These are phyloP conservation scores for Ulota crispa DNA, from an alignment of 225 moss, liverwort and hornwort species.

Conservation along the genomic window DNA sequence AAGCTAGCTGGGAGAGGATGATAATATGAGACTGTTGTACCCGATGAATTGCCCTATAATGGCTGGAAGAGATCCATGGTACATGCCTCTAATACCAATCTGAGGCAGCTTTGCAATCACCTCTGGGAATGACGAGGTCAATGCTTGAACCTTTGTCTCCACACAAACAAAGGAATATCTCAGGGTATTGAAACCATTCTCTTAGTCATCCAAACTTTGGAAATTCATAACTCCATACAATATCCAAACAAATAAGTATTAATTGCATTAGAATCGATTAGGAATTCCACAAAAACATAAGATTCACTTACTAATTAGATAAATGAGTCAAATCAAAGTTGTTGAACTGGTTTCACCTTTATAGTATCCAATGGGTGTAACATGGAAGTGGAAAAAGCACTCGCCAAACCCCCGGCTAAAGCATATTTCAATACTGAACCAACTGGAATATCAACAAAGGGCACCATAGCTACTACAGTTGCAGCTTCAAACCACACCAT, in stretches of 20 bases:
- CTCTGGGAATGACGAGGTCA: conserved; percentile 62
- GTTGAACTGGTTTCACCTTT: conserved; percentile 40
- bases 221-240: background rate
- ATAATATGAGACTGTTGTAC: conserved; percentile 6
- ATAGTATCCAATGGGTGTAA: conserved; percentile 69
- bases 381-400: conserved; percentile 68
- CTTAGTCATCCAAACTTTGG: background rate
- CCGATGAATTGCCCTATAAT: conserved; percentile 66
- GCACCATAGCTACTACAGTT: conserved; percentile 67
- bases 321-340: background rate
- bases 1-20: background rate
- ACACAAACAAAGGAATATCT: conserved; percentile 5
- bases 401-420: conserved; percentile 66
- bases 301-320: background rate
- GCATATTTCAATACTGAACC: conserved; percentile 71
- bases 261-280: background rate
- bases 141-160: conserved; percentile 70
- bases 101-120: conserved; percentile 60
- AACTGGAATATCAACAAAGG: conserved; percentile 62
- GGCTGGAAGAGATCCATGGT: conserved; percentile 62
- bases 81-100: conserved; percentile 63
- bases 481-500: conserved; percentile 74
- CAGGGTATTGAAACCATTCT: background rate
- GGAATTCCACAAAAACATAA: background rate
- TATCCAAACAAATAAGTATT: background rate